phyloP scores from a whole-genome alignment of 495 filamentous ascomycete species.

The Aspergillus sclerotiicarbonarius region DNA sequence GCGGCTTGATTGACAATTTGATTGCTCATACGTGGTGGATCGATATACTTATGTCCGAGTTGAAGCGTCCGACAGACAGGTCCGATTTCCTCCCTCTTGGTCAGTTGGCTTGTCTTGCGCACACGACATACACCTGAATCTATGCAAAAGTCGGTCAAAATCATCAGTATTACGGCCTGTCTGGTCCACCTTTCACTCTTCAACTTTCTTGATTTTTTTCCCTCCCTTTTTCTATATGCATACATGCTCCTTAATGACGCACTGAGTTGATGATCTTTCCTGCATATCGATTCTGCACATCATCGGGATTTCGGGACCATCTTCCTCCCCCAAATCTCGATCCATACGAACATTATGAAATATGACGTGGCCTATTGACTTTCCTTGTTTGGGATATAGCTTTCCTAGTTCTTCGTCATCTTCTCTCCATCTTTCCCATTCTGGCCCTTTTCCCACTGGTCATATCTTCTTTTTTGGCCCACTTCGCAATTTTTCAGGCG shows the following conservation, averaged over 20 bases:
- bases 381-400: conserved; percentile 5
- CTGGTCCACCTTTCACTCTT: not conserved
- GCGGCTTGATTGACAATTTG: conserved; percentile 13
- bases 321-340: conserved; percentile 3
- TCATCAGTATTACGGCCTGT: conserved; percentile 3
- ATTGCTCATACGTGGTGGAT: conserved; percentile 14
- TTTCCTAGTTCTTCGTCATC: not conserved
- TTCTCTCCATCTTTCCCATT: conserved; percentile 2
- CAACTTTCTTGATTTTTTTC: conserved; percentile 2
- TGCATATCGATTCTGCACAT: conserved; percentile 11
- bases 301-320: conserved; percentile 5
- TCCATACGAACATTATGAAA: conserved; percentile 16
- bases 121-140: not conserved
- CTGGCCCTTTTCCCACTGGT: not conserved
- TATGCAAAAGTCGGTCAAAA: not conserved
- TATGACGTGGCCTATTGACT: conserved; percentile 11
- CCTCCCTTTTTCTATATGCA: conserved; percentile 2
- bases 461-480: conserved; percentile 7
- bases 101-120: not conserved
- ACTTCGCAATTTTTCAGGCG: conserved; percentile 13
- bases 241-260: conserved; percentile 12
- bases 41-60: conserved; percentile 6
- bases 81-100: conserved; percentile 3
- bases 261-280: conserved; percentile 13
- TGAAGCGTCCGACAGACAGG: conserved; percentile 7